A percentile compares a stretch with the other conserved stretches of the same genome.
phyloP scores from a whole-genome alignment of 306 rosid genomes.

The Begonia fuchsioides region DNA sequence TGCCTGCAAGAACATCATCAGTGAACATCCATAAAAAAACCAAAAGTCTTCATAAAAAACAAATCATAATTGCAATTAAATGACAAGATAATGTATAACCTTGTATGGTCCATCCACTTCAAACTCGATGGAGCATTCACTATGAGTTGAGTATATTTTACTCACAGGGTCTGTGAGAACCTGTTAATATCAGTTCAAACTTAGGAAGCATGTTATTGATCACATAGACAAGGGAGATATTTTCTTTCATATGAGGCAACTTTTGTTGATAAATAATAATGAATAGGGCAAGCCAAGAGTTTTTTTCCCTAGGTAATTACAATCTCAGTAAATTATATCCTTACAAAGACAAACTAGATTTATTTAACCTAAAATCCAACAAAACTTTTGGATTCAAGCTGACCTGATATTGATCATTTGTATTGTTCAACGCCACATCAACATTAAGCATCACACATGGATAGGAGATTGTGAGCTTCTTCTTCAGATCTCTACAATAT shows the following conservation, averaged over 20 bases:
- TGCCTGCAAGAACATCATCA: slow-evolving; percentile 39
- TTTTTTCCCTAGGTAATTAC: slow-evolving; percentile 1
- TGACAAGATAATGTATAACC: slow-evolving; percentile 26
- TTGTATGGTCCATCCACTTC: slow-evolving; percentile 99
- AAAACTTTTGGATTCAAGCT: slow-evolving; percentile 9
- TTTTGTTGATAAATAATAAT: too few species aligned
- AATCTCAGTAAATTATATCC: slow-evolving; percentile 3
- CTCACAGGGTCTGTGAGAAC: slow-evolving; percentile 51
- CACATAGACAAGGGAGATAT: slow-evolving; percentile 3
- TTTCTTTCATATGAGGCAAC: too few species aligned
- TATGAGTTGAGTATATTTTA: slow-evolving; percentile 63
- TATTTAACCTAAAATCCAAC: too few species aligned
- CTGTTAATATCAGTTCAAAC: slow-evolving; percentile 32
- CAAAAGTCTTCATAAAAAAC: slow-evolving; percentile 5
- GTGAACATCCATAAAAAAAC: slow-evolving; percentile 3
- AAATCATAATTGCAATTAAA: slow-evolving; percentile 1
- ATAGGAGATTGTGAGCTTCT: slow-evolving; percentile 91
- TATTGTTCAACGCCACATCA: slow-evolving; percentile 92
- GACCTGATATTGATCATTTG: slow-evolving; percentile 99
- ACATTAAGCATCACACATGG: slow-evolving; percentile 99
- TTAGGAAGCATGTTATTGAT: slow-evolving; percentile 9
- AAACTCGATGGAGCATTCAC: slow-evolving; percentile 98
- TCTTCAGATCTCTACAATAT: slow-evolving; percentile 58
- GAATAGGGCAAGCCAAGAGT: slow-evolving; percentile 1
- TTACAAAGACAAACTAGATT: too few species aligned